Conservation (phyloP, 441 rosid genomes). For the Bocquillonia castaneifolia region DNA sequence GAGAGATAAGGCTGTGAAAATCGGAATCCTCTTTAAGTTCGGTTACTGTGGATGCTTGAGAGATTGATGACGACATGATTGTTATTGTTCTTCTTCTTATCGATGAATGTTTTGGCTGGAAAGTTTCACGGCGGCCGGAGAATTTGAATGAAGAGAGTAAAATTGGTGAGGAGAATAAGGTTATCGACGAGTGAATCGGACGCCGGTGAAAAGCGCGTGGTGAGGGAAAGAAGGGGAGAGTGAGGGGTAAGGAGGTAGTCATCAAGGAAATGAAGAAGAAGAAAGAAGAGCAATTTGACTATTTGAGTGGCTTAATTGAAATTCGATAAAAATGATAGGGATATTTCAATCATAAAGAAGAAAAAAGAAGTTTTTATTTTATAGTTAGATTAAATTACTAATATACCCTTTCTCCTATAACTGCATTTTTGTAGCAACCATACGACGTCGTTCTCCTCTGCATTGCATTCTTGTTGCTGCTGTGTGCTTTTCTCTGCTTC, state of each 20-base stretch:
- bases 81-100: constrained; percentile 5
- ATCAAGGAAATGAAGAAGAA: constrained; percentile 4
- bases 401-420: too few relatives aligned
- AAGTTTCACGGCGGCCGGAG: background rate
- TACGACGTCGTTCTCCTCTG: too few relatives aligned
- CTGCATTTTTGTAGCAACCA: too few relatives aligned
- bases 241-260: constrained; percentile 3
- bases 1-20: constrained; percentile 45
- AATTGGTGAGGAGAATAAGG: background rate
- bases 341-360: too few relatives aligned
- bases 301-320: too few relatives aligned
- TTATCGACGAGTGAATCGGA: constrained; percentile 2
- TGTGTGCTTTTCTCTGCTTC: background rate
- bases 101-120: background rate
- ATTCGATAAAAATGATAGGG: too few relatives aligned
- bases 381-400: too few relatives aligned
- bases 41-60: constrained; percentile 15
- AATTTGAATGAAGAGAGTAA: background rate
- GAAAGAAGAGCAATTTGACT: too few relatives aligned
- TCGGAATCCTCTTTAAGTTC: constrained; percentile 56
- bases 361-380: too few relatives aligned
- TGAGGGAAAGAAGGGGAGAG: background rate
- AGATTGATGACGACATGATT: constrained; percentile 23
- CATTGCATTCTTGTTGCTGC: too few relatives aligned
- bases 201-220: constrained; percentile 4